Base-by-base conservation (phyloP, 768 basidiomycete species). In the Auriscalpium vulgare region DNA sequence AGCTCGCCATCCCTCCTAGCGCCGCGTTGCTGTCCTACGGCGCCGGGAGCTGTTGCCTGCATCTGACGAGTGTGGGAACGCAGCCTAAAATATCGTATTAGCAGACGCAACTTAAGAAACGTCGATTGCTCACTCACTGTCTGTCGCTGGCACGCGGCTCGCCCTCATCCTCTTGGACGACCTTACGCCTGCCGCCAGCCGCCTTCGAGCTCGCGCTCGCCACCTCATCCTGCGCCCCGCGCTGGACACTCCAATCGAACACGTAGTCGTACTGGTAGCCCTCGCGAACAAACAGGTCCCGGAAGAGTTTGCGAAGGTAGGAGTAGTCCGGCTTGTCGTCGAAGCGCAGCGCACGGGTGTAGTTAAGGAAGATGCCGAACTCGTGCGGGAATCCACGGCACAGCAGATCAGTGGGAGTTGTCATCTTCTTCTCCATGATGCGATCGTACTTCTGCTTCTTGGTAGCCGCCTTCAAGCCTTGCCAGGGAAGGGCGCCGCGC, bases 351-450 rank as follows among this genome's bases (percentile, higher is more conserved):
- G 95, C 95, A 55, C 97, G 92, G 59, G 95, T 95, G 75, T 97
- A 99, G 78, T 98, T 99, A 67, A 99, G 77, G 82, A 97, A 98
- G 65, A 98, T 97, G 44, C 94, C 95, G 62, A 98, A 97, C 75
- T 99, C 97, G 77, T 94, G 95, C 59, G 97, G 95, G 83, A 97
- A 98, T n/a, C 92, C 94, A 63, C 95, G 94, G 78, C 95, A 98
- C 34, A 99, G 84, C 56, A 95, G 79, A 70, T 98, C 94, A 51
- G 91, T 95, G 13, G 94, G 91, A 0, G 94, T 97, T 38, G 97
- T 97, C 94, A 99, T 98, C 84, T 99, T 99, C 84, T 99, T 99
- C 77, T 99, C 97, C 97, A 99, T 99, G 77, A 99, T 99, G 58
- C 97, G 88, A 74, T 98, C 97, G 73, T 98, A 98, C 78, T 99